Percentiles rank a stretch among this genome's conserved stretches.
phyloP scores from a whole-genome alignment of 2,329 filamentous ascomycete genomes.

The Phaeoacremonium minimum region DNA sequence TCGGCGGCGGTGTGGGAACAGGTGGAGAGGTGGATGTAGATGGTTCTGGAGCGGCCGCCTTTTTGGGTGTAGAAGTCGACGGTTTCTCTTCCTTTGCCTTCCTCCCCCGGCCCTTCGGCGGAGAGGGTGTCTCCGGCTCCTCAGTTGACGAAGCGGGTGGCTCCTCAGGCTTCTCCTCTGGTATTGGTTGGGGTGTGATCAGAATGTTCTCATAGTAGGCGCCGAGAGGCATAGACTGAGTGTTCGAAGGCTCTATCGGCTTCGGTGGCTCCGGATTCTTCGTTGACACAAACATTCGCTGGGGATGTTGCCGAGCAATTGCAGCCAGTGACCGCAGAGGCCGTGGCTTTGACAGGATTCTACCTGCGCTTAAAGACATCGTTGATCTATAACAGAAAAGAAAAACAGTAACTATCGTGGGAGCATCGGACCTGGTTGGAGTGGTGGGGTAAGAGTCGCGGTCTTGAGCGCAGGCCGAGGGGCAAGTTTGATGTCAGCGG shows the following conservation, averaged over 20 bases:
- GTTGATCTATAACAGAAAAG: slow-evolving; percentile 5
- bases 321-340: slow-evolving; percentile 15
- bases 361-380: not conserved
- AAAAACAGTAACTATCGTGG: no score
- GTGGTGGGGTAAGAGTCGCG: no score
- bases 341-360: slow-evolving; percentile 22
- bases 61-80: slow-evolving; percentile 10
- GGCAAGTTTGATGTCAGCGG: no score
- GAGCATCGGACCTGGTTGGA: no score
- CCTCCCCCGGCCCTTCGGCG: slow-evolving; percentile 21
- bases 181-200: slow-evolving; percentile 35
- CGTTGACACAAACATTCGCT: slow-evolving; percentile 18
- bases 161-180: slow-evolving; percentile 35
- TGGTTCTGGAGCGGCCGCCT: slow-evolving; percentile 14
- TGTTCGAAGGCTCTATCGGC: slow-evolving; percentile 19
- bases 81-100: slow-evolving; percentile 14
- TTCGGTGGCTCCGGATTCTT: slow-evolving; percentile 18
- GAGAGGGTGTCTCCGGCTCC: slow-evolving; percentile 2
- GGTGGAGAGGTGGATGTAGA: slow-evolving; percentile 24
- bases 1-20: slow-evolving; percentile 32
- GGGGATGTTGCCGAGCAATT: slow-evolving; percentile 7
- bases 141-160: slow-evolving; percentile 32
- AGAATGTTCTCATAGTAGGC: slow-evolving; percentile 57
- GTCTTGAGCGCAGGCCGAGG: no score
- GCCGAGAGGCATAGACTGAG: slow-evolving; percentile 48